These are phyloP conservation scores for Quercus engelmannii DNA, from an alignment of 306 rosid genomes.

Conservation along the genomic window DNA sequence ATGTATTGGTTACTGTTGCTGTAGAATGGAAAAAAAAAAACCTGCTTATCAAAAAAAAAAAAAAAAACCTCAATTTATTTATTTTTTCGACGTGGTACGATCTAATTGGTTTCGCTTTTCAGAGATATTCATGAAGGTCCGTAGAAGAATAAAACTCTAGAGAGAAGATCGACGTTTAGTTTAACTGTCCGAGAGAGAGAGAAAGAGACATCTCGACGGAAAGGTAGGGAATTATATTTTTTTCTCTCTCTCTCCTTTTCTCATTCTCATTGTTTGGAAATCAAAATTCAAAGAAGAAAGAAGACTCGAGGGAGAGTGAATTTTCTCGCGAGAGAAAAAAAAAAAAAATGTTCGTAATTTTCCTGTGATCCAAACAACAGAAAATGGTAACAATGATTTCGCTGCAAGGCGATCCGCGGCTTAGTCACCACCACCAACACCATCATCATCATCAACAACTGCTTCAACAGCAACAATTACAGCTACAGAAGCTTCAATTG, in stretches of 20 bases:
- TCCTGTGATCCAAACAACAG: slow-evolving; percentile 9
- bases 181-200: not conserved
- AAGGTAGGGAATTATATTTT: not conserved
- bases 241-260: too few relatives aligned
- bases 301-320: not conserved
- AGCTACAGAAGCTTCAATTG: slow-evolving; percentile 6
- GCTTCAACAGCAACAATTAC: not conserved
- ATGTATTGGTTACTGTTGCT: too few relatives aligned
- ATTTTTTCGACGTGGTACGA: not conserved
- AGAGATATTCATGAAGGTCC: not conserved
- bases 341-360: not conserved
- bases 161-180: not conserved
- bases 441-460: not conserved
- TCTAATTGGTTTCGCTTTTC: not conserved
- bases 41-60: too few relatives aligned
- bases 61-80: too few relatives aligned
- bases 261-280: not conserved
- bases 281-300: not conserved
- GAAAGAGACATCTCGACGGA: not conserved
- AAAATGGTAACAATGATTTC: slow-evolving; percentile 9
- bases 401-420: slow-evolving; percentile 21
- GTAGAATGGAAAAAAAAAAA: too few relatives aligned
- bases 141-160: not conserved
- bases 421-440: not conserved
- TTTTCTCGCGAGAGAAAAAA: not conserved